Evolutionary conservation across 2,329 filamentous ascomycete species (phyloP).

Genomic region (Blastomyces parvus): DNA sequence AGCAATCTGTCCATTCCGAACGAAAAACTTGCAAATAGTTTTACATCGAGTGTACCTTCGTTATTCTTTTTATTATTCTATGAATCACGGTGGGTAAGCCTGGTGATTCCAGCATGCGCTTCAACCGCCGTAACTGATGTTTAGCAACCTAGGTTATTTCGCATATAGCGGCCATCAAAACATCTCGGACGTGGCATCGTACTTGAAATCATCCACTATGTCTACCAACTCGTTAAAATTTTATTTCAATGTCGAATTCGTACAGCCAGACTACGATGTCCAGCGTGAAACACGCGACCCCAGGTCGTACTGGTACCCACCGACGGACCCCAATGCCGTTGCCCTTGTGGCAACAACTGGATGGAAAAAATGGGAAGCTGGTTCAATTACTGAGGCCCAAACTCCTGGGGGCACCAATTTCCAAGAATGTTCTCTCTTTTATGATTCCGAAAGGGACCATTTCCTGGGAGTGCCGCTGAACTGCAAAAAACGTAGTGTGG

Average conservation of each 20-base stretch:
- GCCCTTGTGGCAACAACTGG: slow-evolving; percentile 7
- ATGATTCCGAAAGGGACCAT: slow-evolving; percentile 13
- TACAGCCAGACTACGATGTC: slow-evolving; percentile 9
- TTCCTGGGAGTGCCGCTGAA: slow-evolving; percentile 15
- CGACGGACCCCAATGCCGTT: slow-evolving; percentile 9
- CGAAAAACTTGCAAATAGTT: background rate
- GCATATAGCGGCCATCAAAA: background rate
- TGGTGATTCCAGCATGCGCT: too few species aligned
- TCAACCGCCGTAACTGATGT: background rate
- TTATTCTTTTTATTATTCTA: too few species aligned
- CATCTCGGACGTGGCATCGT: background rate
- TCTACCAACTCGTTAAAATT: slow-evolving; percentile 11
- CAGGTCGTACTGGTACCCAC: slow-evolving; percentile 11
- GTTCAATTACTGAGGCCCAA: background rate
- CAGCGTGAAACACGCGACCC: slow-evolving; percentile 8
- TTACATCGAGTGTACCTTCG: background rate
- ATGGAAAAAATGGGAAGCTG: slow-evolving; percentile 12
- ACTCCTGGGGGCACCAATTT: background rate
- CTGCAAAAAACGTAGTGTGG: slow-evolving; percentile 11
- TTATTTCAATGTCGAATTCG: slow-evolving; percentile 16
- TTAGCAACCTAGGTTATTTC: background rate
- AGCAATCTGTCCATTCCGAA: background rate
- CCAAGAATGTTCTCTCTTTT: slow-evolving; percentile 15
- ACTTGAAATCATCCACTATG: background rate
- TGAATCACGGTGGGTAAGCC: background rate